Conservation (phyloP, 148 eudicot genomes). For the Rhododendron henanense region DNA sequence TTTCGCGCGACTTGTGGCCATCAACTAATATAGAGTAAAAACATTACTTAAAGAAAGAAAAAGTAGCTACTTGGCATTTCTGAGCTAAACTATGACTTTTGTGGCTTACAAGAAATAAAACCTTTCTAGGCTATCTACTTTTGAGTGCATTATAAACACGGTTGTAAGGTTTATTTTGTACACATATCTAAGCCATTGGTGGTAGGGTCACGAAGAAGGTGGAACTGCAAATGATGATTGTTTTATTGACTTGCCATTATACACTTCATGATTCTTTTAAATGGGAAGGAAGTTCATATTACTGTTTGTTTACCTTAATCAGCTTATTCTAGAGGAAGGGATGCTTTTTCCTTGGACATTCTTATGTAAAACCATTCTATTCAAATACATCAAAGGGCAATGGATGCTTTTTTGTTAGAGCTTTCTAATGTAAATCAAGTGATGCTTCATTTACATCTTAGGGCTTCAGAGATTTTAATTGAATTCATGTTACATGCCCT, state of each 20-base stretch:
- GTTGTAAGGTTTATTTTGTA: background rate
- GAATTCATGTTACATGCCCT: background rate
- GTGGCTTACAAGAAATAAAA: background rate
- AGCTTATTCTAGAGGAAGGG: slow-evolving; percentile 1
- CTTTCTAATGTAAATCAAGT: background rate
- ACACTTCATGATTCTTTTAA: background rate
- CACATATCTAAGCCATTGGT: background rate
- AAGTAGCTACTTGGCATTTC: background rate
- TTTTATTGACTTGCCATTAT: background rate
- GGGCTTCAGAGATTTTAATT: background rate
- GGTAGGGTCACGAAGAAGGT: background rate
- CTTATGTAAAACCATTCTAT: background rate
- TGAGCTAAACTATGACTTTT: background rate
- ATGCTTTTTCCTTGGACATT: background rate
- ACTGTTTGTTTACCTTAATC: background rate
- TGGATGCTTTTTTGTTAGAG: background rate
- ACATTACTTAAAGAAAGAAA: background rate
- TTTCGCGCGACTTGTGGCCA: background rate
- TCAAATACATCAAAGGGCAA: background rate
- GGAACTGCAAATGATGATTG: background rate
- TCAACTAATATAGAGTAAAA: background rate
- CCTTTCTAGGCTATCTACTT: background rate
- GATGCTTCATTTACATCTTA: background rate
- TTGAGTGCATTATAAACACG: background rate
- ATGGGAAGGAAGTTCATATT: background rate